Conservation (phyloP, 148 eudicot genomes). For the Heliamphora exappendiculata region DNA sequence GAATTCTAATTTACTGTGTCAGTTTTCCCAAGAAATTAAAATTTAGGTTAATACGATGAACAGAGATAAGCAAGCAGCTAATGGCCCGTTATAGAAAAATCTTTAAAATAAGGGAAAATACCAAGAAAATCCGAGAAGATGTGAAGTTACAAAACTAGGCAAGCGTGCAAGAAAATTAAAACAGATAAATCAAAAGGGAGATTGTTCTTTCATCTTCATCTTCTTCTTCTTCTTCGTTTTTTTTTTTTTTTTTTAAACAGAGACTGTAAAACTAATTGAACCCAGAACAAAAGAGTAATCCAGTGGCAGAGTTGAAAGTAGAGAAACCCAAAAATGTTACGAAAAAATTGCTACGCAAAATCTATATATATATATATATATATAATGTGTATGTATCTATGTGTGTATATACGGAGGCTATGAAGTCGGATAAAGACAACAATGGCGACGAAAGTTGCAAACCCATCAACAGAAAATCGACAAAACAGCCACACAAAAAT, state of each 20-base stretch:
- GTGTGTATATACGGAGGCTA: neutral
- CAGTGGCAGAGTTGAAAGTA: neutral
- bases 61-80: neutral
- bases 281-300: neutral
- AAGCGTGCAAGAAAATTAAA: neutral
- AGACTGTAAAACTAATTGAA: neutral
- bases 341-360: neutral
- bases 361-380: neutral
- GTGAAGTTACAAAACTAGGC: neutral
- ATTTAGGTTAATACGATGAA: constrained; percentile 1
- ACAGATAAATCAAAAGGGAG: neutral
- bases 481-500: neutral
- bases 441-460: neutral
- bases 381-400: neutral
- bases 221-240: no score
- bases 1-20: neutral
- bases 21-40: neutral
- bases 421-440: neutral
- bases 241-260: neutral
- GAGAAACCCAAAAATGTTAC: neutral
- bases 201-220: no score
- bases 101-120: neutral
- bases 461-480: neutral
- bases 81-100: neutral
- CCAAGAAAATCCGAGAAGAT: neutral